Conservation (phyloP, 371 early-diverging fungal genomes). For the Haplosporangium sp. region DNA sequence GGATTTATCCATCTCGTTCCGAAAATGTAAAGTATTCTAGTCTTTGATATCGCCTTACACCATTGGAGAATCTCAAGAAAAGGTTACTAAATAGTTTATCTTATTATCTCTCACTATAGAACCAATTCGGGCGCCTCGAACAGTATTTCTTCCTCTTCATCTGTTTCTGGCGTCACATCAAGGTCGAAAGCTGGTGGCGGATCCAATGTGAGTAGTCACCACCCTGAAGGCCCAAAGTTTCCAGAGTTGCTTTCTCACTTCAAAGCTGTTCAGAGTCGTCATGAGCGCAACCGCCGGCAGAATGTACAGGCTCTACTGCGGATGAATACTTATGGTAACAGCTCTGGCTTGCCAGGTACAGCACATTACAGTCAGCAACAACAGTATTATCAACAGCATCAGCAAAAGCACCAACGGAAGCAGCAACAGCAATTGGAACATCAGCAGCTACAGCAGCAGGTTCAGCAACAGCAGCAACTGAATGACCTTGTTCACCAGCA, state of each 20-base stretch:
- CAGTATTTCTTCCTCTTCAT: conserved; percentile 4
- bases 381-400: conserved; percentile 42
- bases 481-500: conserved; percentile 41
- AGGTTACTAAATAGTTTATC: background rate
- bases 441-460: conserved; percentile 46
- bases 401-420: conserved; percentile 41
- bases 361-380: conserved; percentile 46
- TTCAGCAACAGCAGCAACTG: conserved; percentile 47
- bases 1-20: conserved; percentile 72
- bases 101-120: background rate
- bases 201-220: conserved; percentile 2
- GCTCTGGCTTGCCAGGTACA: conserved; percentile 21
- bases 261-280: conserved; percentile 66
- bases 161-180: conserved; percentile 19
- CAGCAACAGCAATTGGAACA: conserved; percentile 47
- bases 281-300: conserved; percentile 64
- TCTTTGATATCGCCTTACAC: background rate
- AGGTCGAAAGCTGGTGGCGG: conserved; percentile 23
- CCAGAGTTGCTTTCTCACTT: conserved; percentile 72
- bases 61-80: background rate
- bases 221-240: conserved; percentile 59
- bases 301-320: conserved; percentile 38
- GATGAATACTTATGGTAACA: conserved; percentile 36
- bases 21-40: conserved; percentile 55
- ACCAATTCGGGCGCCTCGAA: background rate